Percentiles rank a stretch among this genome's conserved stretches.
Conservation (phyloP, 2,329 filamentous ascomycete genomes). For the Fusarium illudens region DNA sequence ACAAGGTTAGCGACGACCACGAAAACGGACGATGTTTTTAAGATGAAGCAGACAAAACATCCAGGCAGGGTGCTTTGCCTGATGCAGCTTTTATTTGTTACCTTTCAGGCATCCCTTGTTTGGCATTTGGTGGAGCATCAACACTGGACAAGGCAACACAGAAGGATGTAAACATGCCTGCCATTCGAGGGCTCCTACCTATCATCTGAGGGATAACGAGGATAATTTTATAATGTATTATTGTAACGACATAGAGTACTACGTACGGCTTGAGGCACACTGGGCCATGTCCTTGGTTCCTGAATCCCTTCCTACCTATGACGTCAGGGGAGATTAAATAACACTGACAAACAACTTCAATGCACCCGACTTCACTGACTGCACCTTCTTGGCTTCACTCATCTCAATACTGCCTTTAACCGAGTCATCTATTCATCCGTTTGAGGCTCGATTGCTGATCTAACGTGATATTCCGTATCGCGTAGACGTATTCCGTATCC, state of each 20-base stretch:
- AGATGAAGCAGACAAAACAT: neutral
- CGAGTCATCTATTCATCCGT: neutral
- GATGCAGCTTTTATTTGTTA: neutral
- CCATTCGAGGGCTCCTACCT: no score
- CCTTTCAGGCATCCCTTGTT: neutral
- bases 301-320: neutral
- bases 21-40: neutral
- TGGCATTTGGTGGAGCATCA: neutral
- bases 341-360: neutral
- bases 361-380: neutral
- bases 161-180: no score
- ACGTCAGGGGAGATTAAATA: neutral
- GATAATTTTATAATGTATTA: no score
- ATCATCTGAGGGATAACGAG: no score
- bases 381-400: neutral
- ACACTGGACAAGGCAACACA: no score
- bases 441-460: neutral
- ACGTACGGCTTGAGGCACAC: no score
- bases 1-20: neutral
- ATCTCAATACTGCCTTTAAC: neutral
- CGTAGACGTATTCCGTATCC: constrained; percentile 14
- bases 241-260: no score
- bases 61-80: neutral
- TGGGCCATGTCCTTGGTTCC: no score
- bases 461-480: neutral